Evolutionary conservation across 2,329 filamentous ascomycete genomes (phyloP).

Genomic region (Cadophora luteo-olivacea): DNA sequence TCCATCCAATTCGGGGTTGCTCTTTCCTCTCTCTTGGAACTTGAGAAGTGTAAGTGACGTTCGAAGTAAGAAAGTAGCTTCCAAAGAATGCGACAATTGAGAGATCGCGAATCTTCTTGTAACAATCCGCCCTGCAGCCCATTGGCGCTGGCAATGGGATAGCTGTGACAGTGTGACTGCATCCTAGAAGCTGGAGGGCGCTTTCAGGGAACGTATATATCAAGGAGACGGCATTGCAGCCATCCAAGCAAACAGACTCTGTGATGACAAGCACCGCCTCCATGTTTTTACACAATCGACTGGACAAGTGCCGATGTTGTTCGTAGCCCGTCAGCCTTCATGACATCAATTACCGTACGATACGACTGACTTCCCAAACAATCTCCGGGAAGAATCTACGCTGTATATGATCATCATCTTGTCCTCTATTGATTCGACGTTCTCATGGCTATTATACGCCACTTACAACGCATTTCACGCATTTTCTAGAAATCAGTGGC

Average conservation of each 20-base stretch:
- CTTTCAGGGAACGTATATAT: neutral
- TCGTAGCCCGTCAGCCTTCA: neutral
- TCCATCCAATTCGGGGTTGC: too few relatives aligned
- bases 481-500: neutral
- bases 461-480: neutral
- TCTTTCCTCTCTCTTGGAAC: too few relatives aligned
- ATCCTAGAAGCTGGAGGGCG: too few relatives aligned
- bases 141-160: too few relatives aligned
- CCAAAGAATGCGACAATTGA: too few relatives aligned
- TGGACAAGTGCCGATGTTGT: neutral
- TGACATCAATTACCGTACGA: neutral
- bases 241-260: neutral
- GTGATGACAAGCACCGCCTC: neutral
- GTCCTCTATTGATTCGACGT: neutral
- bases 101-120: too few relatives aligned
- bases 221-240: neutral
- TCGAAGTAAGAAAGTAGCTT: too few relatives aligned
- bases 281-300: neutral
- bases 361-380: neutral
- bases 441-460: neutral
- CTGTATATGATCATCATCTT: neutral
- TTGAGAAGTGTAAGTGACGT: too few relatives aligned
- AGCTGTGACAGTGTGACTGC: too few relatives aligned
- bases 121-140: too few relatives aligned
- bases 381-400: neutral